Base-by-base conservation (phyloP, 305 asterid genomes). In the Solanum aculeatissimum region DNA sequence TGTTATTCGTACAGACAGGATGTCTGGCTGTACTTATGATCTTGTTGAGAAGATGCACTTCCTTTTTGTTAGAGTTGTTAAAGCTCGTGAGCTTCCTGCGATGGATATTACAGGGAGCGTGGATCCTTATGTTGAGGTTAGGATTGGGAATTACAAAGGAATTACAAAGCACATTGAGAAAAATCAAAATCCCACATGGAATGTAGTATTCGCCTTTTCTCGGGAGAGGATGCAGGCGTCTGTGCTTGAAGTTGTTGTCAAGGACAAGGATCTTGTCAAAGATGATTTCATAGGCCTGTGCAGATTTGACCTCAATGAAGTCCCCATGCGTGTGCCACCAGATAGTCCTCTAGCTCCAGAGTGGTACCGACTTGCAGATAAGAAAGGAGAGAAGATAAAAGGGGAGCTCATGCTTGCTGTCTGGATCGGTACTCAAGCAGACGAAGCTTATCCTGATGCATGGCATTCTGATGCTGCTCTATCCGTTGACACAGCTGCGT, bases 261-360 rank as follows among this genome's bases (percentile, higher is more conserved):
- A 92, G 86, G 97, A 93, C 85, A 93, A 93, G 85, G 96, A 93
- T 86, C 91, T 92, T 62, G 43, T 91, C 68, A 93, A 93, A 83
- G 96, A 92, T 38, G 97, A 93, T 86, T 93, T 84, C 65, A 94
- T 93, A 13, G 97, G 96, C 10, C 55, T 92, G 4, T 85, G 90
- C 13, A 87, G 96, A 47, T 92, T 93, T 32, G 95, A 92, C 82
- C 91, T 92, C 68, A 91, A 90, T 12, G 97, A 93, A 91, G 92
- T 93, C 9, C 97, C 97, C 1, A 86, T 89, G 91, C 92, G 95
- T 10, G 95, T 93, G 42, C 97, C 95, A 4, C 97, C 97, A 0
- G 97, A 93, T 72, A 93, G 97, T 80, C 97, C 96, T 4, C 88
- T 93, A 84, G 97, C 97, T 68, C 97, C 96, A 0, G 94, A 93